phyloP scores from a whole-genome alignment of 1,284 basidiomycete genomes.

The Moniliophthora roreri region DNA sequence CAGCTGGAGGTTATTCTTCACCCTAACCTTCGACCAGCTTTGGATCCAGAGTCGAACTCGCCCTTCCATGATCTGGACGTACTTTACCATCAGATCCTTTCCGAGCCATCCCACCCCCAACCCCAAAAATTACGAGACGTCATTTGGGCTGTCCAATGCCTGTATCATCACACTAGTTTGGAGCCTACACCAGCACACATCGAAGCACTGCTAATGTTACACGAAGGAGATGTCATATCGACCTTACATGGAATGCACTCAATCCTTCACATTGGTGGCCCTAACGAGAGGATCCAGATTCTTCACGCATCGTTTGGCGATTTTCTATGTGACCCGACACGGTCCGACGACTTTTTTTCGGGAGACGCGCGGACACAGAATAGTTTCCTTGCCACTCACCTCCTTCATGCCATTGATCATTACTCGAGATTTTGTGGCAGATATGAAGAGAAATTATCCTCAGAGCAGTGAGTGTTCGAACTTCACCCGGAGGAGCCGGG shows the following conservation, averaged over 20 bases:
- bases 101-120: neutral
- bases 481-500: too few species aligned
- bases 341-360: neutral
- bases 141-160: neutral
- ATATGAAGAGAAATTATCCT: too few species aligned
- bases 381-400: neutral
- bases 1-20: slow-evolving; percentile 23
- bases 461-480: too few species aligned
- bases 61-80: slow-evolving; percentile 26
- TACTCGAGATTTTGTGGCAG: neutral
- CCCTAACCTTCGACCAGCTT: too few species aligned
- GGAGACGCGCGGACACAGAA: neutral
- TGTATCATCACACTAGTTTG: too few species aligned
- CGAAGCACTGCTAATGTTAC: neutral
- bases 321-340: neutral
- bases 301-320: neutral
- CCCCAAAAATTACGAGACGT: neutral
- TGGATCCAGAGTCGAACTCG: neutral
- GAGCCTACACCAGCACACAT: neutral
- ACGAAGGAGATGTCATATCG: neutral
- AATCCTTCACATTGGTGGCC: neutral
- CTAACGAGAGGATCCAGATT: neutral
- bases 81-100: neutral
- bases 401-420: neutral
- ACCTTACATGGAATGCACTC: neutral